phyloP scores from a whole-genome alignment of 192 early-diverging fungal genomes.

The Podila horticola region DNA sequence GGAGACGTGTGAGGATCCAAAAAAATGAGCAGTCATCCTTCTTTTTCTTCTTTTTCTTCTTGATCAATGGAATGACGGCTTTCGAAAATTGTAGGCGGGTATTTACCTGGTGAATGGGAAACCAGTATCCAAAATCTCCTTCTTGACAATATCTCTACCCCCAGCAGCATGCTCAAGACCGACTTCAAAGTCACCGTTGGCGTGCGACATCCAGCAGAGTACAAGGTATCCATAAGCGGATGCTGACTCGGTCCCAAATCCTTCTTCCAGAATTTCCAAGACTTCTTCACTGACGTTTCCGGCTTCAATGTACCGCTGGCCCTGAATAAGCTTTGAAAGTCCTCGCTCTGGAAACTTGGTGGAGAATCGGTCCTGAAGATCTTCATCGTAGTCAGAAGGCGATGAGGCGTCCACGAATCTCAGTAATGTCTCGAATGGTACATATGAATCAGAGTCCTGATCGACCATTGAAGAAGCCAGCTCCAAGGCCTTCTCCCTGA shows the following conservation, averaged over 20 bases:
- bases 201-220: slow-evolving; percentile 59
- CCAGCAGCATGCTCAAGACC: slow-evolving; percentile 63
- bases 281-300: slow-evolving; percentile 21
- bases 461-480: slow-evolving; percentile 48
- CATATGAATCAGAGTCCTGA: slow-evolving; percentile 17
- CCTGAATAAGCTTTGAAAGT: slow-evolving; percentile 57
- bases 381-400: slow-evolving; percentile 56
- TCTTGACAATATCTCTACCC: slow-evolving; percentile 48
- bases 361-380: slow-evolving; percentile 52
- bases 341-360: slow-evolving; percentile 56
- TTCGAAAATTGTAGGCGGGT: too few relatives aligned
- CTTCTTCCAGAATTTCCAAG: slow-evolving; percentile 48
- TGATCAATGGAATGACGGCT: too few relatives aligned
- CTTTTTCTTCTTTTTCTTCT: too few relatives aligned
- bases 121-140: slow-evolving; percentile 39
- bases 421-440: slow-evolving; percentile 61
- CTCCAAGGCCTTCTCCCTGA: slow-evolving; percentile 46
- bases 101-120: slow-evolving; percentile 46
- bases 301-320: slow-evolving; percentile 47
- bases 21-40: neutral
- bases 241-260: slow-evolving; percentile 48
- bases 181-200: slow-evolving; percentile 57
- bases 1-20: neutral
- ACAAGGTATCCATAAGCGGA: slow-evolving; percentile 60
- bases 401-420: slow-evolving; percentile 53